A percentile compares a stretch with the other conserved stretches of the same genome.
phyloP scores from a whole-genome alignment of 2,329 filamentous ascomycete genomes.

The Aspergillus neotritici region DNA sequence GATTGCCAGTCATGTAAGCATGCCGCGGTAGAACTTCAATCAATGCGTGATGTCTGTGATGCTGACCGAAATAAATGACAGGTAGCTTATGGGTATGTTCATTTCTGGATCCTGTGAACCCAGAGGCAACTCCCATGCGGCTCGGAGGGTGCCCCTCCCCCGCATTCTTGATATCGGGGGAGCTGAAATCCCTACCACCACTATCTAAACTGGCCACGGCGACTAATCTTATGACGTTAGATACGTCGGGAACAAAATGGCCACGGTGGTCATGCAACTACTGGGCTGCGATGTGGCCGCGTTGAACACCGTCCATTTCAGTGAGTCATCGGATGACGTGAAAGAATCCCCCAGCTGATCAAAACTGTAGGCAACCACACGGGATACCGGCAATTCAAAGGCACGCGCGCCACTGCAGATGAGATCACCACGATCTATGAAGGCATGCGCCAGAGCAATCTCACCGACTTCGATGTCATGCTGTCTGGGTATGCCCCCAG shows the following conservation, averaged over 20 bases:
- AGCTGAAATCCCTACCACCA: neutral
- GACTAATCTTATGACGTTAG: conserved; percentile 44
- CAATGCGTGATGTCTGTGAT: too few species aligned
- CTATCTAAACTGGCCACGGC: neutral
- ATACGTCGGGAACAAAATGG: conserved; percentile 97
- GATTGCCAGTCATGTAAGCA: conserved; percentile 83
- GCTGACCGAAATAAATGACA: conserved; percentile 17
- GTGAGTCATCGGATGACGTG: conserved; percentile 48
- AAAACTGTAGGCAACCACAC: conserved; percentile 75
- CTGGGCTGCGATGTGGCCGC: conserved; percentile 90
- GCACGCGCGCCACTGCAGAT: conserved; percentile 70
- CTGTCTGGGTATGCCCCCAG: conserved; percentile 92
- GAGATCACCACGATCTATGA: conserved; percentile 81
- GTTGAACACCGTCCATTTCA: conserved; percentile 96
- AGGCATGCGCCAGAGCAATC: conserved; percentile 73
- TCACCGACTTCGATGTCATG: conserved; percentile 89
- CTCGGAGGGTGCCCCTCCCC: too few species aligned
- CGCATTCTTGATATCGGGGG: too few species aligned
- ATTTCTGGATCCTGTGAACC: neutral
- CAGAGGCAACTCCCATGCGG: too few species aligned
- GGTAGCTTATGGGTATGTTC: conserved; percentile 32
- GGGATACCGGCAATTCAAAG: conserved; percentile 82
- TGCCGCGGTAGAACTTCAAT: too few species aligned
- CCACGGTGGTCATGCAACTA: conserved; percentile 87
- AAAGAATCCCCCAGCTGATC: neutral